Evolutionary conservation across 768 basidiomycete genomes (phyloP).

Genomic region (Pulveroboletus sp.): DNA sequence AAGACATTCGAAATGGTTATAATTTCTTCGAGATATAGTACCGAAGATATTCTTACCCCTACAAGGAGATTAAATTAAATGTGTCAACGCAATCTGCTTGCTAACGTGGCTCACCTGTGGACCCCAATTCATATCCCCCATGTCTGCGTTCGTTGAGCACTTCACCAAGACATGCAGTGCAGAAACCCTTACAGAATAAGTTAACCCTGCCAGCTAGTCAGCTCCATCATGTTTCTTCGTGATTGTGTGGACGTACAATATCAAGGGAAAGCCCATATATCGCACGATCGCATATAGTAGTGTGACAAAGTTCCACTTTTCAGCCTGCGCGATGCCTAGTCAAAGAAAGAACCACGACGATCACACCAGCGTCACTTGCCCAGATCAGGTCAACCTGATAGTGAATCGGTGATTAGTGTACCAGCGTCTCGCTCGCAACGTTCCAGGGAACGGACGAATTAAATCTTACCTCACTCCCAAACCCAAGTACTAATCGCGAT

Average conservation of each 20-base stretch:
- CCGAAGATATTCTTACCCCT: slow-evolving; percentile 10
- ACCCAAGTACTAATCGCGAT: slow-evolving; percentile 8
- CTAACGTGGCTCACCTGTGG: slow-evolving; percentile 3
- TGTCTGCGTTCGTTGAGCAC: slow-evolving; percentile 6
- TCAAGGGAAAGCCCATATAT: slow-evolving; percentile 15
- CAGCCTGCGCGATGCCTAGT: slow-evolving; percentile 8
- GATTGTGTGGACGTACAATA: slow-evolving; percentile 3
- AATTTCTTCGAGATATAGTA: no score
- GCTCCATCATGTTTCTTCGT: background rate
- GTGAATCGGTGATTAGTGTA: no score
- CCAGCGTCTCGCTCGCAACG: background rate
- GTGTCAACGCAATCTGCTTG: no score
- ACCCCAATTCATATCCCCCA: slow-evolving; percentile 7
- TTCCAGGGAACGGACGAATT: background rate
- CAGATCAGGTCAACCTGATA: slow-evolving; percentile 21
- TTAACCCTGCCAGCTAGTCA: slow-evolving; percentile 6
- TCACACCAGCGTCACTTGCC: background rate
- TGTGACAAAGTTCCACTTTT: slow-evolving; percentile 16
- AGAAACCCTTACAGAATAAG: slow-evolving; percentile 8
- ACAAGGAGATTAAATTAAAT: background rate
- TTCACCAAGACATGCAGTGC: no score
- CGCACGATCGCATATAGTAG: slow-evolving; percentile 18
- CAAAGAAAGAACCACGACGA: background rate
- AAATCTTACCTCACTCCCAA: slow-evolving; percentile 12
- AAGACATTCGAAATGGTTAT: no score